Evolutionary conservation across 805 yeast genomes (phyloP).

Genomic region (Candida glaebosa): DNA sequence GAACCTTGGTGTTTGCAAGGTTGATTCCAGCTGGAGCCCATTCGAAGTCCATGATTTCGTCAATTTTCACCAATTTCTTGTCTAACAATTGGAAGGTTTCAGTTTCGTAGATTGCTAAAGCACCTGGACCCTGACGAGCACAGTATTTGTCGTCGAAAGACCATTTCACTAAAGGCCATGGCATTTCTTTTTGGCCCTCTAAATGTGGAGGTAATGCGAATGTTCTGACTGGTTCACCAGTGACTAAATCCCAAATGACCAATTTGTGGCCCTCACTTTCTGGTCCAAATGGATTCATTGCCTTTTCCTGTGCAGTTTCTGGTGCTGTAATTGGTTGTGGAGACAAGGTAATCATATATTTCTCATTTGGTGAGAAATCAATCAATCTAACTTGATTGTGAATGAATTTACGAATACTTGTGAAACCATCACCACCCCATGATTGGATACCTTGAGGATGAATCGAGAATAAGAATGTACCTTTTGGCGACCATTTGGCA

Average conservation of each 20-base stretch:
- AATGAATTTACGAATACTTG: conserved; percentile 68
- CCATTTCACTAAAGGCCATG: conserved; percentile 98
- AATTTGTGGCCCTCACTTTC: conserved; percentile 90
- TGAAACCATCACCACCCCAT: conserved; percentile 89
- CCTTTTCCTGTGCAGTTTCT: conserved; percentile 56
- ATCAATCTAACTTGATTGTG: conserved; percentile 88
- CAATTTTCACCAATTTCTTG: conserved; percentile 78
- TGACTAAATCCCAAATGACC: conserved; percentile 85
- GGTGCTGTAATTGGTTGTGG: conserved; percentile 77
- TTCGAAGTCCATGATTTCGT: conserved; percentile 85
- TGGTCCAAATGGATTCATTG: conserved; percentile 75
- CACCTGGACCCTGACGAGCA: conserved; percentile 93
- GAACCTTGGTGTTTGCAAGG: conserved; percentile 52
- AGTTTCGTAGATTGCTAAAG: conserved; percentile 85
- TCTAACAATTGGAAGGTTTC: conserved; percentile 76
- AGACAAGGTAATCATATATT: conserved; percentile 84
- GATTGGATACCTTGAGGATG: conserved; percentile 94
- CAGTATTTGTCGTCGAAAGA: conserved; percentile 87
- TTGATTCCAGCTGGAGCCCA: conserved; percentile 89
- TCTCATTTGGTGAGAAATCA: conserved; percentile 91
- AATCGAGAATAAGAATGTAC: conserved; percentile 80
- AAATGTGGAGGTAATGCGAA: conserved; percentile 83
- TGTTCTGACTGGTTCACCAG: conserved; percentile 82
- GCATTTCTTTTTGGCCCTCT: conserved; percentile 64
- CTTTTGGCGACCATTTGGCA: conserved; percentile 89